Conservation (phyloP, 768 basidiomycete genomes). For the Podaxis mareebaensis region DNA sequence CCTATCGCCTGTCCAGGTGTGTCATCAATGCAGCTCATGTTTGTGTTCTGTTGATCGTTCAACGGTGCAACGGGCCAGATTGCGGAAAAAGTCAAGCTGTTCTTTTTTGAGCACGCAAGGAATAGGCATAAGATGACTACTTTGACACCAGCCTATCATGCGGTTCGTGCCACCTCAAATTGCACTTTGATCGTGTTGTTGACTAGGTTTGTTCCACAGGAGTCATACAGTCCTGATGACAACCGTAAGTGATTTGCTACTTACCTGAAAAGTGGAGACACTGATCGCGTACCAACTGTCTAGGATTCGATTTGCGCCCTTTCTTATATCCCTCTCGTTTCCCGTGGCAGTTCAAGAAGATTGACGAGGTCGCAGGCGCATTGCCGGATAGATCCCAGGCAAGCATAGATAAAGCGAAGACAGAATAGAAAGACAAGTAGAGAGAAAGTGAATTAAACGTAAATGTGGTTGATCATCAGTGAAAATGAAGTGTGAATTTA, state of each 20-base stretch:
- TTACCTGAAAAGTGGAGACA: background rate
- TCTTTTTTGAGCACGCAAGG: conserved; percentile 95
- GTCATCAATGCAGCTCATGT: background rate
- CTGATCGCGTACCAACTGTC: conserved; percentile 15
- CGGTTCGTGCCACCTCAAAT: conserved; percentile 51
- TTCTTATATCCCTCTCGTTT: conserved; percentile 96
- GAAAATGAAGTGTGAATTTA: background rate
- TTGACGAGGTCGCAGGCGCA: conserved; percentile 79
- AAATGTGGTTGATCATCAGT: background rate
- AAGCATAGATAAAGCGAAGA: conserved; percentile 44
- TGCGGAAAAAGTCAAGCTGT: conserved; percentile 94
- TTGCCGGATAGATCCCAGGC: conserved; percentile 69
- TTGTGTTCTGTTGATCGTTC: background rate
- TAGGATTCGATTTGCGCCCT: conserved; percentile 93
- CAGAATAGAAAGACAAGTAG: conserved; percentile 26
- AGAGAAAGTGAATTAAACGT: background rate
- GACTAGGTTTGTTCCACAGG: conserved; percentile 45
- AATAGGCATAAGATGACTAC: conserved; percentile 99
- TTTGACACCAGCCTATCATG: conserved; percentile 90
- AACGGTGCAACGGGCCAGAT: conserved; percentile 51
- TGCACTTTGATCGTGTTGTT: background rate
- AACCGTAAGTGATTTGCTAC: conserved; percentile 63
- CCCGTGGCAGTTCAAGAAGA: conserved; percentile 96
- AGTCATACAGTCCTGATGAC: conserved; percentile 95
- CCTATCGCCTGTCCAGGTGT: conserved; percentile 81